phyloP scores from a whole-genome alignment of 441 rosid genomes.

The Bruguiera hainesii region DNA sequence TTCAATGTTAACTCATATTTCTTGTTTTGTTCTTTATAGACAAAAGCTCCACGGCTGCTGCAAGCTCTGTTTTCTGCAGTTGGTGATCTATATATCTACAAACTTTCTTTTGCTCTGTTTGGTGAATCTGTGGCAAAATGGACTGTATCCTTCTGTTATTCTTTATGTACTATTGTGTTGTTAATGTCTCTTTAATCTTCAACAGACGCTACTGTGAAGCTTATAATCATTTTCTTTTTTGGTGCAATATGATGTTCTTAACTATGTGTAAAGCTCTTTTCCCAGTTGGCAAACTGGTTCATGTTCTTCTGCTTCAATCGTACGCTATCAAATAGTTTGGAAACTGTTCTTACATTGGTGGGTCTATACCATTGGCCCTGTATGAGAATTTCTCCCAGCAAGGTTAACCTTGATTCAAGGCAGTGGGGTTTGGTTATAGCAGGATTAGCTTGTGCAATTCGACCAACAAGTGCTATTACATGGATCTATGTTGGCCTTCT shows the following conservation, averaged over 20 bases:
- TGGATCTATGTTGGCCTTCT: slow-evolving; percentile 87
- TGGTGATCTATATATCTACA: slow-evolving; percentile 81
- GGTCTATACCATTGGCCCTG: slow-evolving; percentile 87
- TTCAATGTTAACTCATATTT: neutral
- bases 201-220: neutral
- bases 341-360: slow-evolving; percentile 80
- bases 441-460: slow-evolving; percentile 78
- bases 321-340: slow-evolving; percentile 83
- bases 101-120: slow-evolving; percentile 53
- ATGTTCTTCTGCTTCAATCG: slow-evolving; percentile 86
- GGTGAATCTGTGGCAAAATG: slow-evolving; percentile 57
- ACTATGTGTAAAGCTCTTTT: slow-evolving; percentile 62
- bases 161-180: neutral
- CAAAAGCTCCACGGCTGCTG: slow-evolving; percentile 65
- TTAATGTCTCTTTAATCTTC: neutral
- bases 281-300: slow-evolving; percentile 85
- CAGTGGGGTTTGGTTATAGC: slow-evolving; percentile 72
- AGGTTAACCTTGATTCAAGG: slow-evolving; percentile 41
- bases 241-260: slow-evolving; percentile 35
- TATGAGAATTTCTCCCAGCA: slow-evolving; percentile 47
- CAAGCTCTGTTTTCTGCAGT: slow-evolving; percentile 81
- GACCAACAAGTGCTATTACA: slow-evolving; percentile 85
- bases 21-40: slow-evolving; percentile 33
- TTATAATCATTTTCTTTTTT: slow-evolving; percentile 1
- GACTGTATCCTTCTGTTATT: slow-evolving; percentile 65